phyloP scores from a whole-genome alignment of 306 rosid species.

The Urtica urens region DNA sequence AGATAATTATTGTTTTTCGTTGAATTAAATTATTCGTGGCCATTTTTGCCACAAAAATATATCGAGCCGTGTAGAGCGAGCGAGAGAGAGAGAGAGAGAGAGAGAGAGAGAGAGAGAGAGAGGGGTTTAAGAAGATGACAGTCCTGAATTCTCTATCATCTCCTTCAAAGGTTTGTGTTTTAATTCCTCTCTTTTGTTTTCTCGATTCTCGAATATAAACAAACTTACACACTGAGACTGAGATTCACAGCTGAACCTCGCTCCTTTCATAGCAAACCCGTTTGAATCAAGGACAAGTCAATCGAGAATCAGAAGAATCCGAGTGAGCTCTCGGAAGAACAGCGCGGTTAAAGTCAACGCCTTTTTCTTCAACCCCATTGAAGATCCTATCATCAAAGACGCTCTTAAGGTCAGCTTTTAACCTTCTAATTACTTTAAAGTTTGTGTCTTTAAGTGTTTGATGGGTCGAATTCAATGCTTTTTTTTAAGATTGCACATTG shows the following conservation, averaged over 20 bases:
- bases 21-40: background rate
- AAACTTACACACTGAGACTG: too few relatives aligned
- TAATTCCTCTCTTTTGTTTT: background rate
- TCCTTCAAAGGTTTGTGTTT: conserved; percentile 8
- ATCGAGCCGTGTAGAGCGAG: background rate
- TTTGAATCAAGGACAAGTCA: background rate
- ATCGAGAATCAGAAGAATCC: conserved; percentile 12
- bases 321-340: conserved; percentile 9
- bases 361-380: conserved; percentile 51
- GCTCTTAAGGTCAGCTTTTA: conserved; percentile 50
- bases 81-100: background rate
- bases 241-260: too few relatives aligned
- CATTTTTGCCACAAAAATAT: background rate
- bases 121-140: conserved; percentile 4
- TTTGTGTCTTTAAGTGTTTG: conserved; percentile 1
- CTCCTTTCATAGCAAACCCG: conserved; percentile 16
- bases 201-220: background rate
- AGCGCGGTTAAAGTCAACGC: conserved; percentile 33
- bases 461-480: too few relatives aligned
- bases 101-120: background rate
- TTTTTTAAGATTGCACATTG: too few relatives aligned
- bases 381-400: conserved; percentile 56
- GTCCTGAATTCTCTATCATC: conserved; percentile 5
- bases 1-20: background rate
- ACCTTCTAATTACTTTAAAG: background rate